These are phyloP conservation scores for Parmelia sp. DNA, from an alignment of 495 filamentous ascomycete species.

Conservation along the genomic window DNA sequence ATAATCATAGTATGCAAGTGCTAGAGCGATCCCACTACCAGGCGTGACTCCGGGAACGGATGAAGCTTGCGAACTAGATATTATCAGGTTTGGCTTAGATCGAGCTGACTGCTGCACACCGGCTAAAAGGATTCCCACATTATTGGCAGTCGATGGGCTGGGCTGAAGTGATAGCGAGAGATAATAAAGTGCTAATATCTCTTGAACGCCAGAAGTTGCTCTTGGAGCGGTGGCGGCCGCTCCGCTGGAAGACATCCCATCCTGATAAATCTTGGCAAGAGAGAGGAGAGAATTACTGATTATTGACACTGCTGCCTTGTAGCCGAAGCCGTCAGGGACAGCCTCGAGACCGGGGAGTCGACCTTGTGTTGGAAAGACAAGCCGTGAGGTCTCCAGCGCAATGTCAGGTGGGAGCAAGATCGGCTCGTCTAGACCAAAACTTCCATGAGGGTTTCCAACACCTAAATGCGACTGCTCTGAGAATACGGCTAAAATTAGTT, in stretches of 20 bases:
- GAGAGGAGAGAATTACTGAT: slow-evolving; percentile 95
- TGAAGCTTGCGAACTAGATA: slow-evolving; percentile 38
- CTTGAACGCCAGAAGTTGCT: slow-evolving; percentile 70
- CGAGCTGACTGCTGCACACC: slow-evolving; percentile 76
- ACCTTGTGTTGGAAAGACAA: slow-evolving; percentile 74
- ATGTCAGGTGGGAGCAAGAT: slow-evolving; percentile 77
- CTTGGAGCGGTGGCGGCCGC: slow-evolving; percentile 52
- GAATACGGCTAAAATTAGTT: slow-evolving; percentile 71
- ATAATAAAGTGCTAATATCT: slow-evolving; percentile 95
- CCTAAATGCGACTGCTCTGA: slow-evolving; percentile 37
- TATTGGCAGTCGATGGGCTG: slow-evolving; percentile 96
- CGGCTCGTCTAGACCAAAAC: slow-evolving; percentile 43
- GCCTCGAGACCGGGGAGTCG: slow-evolving; percentile 77
- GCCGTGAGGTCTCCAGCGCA: slow-evolving; percentile 74
- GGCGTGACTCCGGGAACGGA: slow-evolving; percentile 73
- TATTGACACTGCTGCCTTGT: slow-evolving; percentile 80
- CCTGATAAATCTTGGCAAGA: slow-evolving; percentile 96
- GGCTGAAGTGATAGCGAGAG: slow-evolving; percentile 90
- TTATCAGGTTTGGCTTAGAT: slow-evolving; percentile 32
- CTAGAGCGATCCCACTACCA: slow-evolving; percentile 81
- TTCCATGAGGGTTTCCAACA: slow-evolving; percentile 28
- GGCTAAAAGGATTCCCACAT: slow-evolving; percentile 93
- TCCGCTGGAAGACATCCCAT: slow-evolving; percentile 82
- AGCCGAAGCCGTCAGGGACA: slow-evolving; percentile 63
- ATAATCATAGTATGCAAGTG: slow-evolving; percentile 91